Evolutionary conservation across 202 grass and related monocot species (phyloP).

Genomic region (Musa balbisiana): DNA sequence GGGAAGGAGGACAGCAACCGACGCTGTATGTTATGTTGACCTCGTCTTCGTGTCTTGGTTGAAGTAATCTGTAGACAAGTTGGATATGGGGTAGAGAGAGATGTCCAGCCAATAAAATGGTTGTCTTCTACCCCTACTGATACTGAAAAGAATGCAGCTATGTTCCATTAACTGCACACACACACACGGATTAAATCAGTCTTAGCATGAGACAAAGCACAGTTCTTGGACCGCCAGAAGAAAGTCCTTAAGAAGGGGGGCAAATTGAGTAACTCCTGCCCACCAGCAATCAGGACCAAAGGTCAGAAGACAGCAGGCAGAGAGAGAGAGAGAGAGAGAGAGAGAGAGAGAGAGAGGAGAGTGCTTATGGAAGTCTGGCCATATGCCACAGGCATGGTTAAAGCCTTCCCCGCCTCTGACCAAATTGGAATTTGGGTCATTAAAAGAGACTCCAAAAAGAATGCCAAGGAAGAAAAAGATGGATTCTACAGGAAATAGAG

Average conservation of each 20-base stretch:
- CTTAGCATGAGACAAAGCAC: too few species aligned
- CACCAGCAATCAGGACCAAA: background rate
- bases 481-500: too few species aligned
- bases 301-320: background rate
- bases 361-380: background rate
- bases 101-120: too few species aligned
- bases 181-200: too few species aligned
- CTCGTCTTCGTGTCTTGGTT: too few species aligned
- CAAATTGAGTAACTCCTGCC: background rate
- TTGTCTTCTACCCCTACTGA: too few species aligned
- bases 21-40: too few species aligned
- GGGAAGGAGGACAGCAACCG: too few species aligned
- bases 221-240: background rate
- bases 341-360: background rate
- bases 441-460: background rate
- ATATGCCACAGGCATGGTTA: background rate
- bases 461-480: background rate
- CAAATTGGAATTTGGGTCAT: constrained; percentile 6
- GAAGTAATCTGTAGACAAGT: too few species aligned
- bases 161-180: too few species aligned
- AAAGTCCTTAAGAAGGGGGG: background rate
- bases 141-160: too few species aligned
- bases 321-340: background rate
- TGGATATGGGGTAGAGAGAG: too few species aligned
- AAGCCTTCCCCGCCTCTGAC: background rate